These are phyloP conservation scores for Cochlearia excelsa DNA, from an alignment of 345 rosid genomes.

Conservation along the genomic window DNA sequence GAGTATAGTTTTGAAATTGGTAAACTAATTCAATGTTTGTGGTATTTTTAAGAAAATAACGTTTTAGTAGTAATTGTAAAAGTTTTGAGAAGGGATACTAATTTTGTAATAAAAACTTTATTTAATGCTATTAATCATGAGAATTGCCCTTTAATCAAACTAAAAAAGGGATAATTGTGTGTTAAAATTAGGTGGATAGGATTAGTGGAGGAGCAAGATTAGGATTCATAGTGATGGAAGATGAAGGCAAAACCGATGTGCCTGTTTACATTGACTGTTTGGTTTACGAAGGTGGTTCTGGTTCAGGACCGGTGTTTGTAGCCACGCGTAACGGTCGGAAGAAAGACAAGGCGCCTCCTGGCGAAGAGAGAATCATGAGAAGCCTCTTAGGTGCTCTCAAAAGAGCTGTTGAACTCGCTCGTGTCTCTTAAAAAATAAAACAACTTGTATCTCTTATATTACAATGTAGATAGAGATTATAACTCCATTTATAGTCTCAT, in stretches of 20 bases:
- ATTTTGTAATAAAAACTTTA: no score
- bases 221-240: constrained; percentile 70
- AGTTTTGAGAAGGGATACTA: no score
- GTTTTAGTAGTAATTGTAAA: no score
- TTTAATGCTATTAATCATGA: not conserved
- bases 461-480: not conserved
- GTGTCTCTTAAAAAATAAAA: constrained; percentile 13
- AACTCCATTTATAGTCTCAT: no score
- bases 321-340: constrained; percentile 67
- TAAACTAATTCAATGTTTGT: no score
- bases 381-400: constrained; percentile 75
- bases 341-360: constrained; percentile 73
- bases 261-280: constrained; percentile 80
- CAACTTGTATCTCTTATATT: not conserved
- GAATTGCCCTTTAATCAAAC: not conserved
- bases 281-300: constrained; percentile 50
- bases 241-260: constrained; percentile 78
- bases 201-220: constrained; percentile 77
- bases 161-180: not conserved
- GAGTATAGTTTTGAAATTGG: no score
- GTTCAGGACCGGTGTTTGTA: constrained; percentile 58
- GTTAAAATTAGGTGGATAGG: constrained; percentile 52
- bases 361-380: constrained; percentile 93
- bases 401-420: constrained; percentile 69
- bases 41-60: no score